A percentile compares a stretch with the other conserved stretches of the same genome.
phyloP scores from a whole-genome alignment of 2,329 filamentous ascomycete species.

The Xylaria sp. region DNA sequence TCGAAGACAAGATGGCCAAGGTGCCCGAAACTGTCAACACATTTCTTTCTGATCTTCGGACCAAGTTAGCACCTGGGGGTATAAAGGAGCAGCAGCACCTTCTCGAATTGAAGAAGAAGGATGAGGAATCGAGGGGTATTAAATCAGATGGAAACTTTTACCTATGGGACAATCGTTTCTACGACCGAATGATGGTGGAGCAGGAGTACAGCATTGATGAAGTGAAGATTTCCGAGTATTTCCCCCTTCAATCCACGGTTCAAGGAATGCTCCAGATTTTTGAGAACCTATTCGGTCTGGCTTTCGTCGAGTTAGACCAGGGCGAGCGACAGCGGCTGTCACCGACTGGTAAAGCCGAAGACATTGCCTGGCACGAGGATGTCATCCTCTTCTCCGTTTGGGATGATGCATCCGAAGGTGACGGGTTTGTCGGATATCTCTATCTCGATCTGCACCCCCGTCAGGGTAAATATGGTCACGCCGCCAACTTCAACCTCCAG shows the following conservation, averaged over 20 bases:
- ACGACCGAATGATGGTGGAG: slow-evolving; percentile 82
- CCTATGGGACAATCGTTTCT: slow-evolving; percentile 84
- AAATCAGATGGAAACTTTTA: slow-evolving; percentile 77
- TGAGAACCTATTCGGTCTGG: slow-evolving; percentile 81
- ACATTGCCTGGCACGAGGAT: slow-evolving; percentile 84
- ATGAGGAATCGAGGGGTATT: slow-evolving; percentile 68
- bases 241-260: slow-evolving; percentile 79
- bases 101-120: slow-evolving; percentile 77
- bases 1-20: slow-evolving; percentile 90
- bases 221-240: slow-evolving; percentile 83
- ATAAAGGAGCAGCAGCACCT: slow-evolving; percentile 75
- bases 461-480: slow-evolving; percentile 84
- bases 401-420: slow-evolving; percentile 77
- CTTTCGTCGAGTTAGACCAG: slow-evolving; percentile 76
- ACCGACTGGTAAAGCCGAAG: slow-evolving; percentile 72
- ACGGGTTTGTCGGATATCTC: slow-evolving; percentile 80
- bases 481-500: slow-evolving; percentile 85
- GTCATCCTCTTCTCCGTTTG: slow-evolving; percentile 86
- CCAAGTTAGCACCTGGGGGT: slow-evolving; percentile 74
- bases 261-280: slow-evolving; percentile 85
- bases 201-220: slow-evolving; percentile 83
- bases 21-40: slow-evolving; percentile 75
- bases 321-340: slow-evolving; percentile 73
- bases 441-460: slow-evolving; percentile 85
- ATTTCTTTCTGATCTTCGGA: slow-evolving; percentile 76